phyloP scores from a whole-genome alignment of 192 early-diverging fungal species.

The Chytriomyces sp. region DNA sequence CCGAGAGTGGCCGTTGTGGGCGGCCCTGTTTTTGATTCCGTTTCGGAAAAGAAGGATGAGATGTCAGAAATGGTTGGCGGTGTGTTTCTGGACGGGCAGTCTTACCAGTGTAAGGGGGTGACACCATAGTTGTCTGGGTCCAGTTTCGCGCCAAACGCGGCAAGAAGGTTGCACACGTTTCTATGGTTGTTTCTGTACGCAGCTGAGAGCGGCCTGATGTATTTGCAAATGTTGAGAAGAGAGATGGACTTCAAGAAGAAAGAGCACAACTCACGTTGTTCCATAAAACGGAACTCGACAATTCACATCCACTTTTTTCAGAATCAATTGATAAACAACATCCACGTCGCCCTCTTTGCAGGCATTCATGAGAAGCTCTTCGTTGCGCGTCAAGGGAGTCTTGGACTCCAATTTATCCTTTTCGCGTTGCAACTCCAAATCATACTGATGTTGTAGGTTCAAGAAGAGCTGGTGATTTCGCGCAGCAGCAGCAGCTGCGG shows the following conservation, averaged over 20 bases:
- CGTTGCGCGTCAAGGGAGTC: background rate
- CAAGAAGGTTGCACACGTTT: conserved; percentile 32
- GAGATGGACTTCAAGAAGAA: background rate
- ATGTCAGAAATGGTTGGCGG: background rate
- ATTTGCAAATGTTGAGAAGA: background rate
- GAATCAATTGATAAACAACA: conserved; percentile 38
- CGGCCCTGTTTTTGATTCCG: conserved; percentile 29
- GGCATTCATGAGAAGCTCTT: conserved; percentile 36
- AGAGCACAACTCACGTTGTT: conserved; percentile 32
- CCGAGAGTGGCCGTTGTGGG: conserved; percentile 35
- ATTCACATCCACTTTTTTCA: conserved; percentile 43
- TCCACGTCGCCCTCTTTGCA: conserved; percentile 40
- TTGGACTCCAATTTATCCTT: conserved; percentile 9
- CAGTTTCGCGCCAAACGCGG: conserved; percentile 45
- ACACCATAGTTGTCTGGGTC: conserved; percentile 44
- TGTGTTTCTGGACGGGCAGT: background rate
- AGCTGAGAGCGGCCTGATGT: conserved; percentile 34
- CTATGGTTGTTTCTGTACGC: conserved; percentile 40
- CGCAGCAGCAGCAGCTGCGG: background rate
- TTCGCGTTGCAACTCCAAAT: background rate
- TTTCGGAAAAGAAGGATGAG: background rate
- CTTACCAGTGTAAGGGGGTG: conserved; percentile 46
- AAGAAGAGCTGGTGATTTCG: background rate
- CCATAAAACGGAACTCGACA: conserved; percentile 40
- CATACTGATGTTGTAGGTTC: background rate